Conservation (phyloP, 345 rosid species). For the Citrus mangshanensis region DNA sequence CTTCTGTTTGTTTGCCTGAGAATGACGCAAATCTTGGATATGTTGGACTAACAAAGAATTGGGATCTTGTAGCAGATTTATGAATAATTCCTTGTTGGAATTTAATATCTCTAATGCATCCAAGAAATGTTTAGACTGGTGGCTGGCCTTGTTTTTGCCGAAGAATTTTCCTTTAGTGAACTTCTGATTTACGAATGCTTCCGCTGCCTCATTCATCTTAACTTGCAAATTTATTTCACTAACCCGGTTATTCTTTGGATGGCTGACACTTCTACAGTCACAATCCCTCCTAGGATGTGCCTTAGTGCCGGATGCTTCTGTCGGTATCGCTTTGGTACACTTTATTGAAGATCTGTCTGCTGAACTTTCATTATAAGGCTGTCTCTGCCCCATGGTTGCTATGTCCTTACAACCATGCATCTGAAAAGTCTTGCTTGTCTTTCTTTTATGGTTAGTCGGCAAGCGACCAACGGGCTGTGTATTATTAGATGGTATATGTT, state of each 20-base stretch:
- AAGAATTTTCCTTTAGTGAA: constrained; percentile 24
- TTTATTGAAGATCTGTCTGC: constrained; percentile 25
- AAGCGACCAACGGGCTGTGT: constrained; percentile 17
- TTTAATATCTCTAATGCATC: constrained; percentile 65
- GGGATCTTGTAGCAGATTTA: constrained; percentile 72
- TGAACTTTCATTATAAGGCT: constrained; percentile 24
- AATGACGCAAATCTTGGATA: constrained; percentile 47
- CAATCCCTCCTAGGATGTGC: constrained; percentile 17
- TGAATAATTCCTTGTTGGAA: constrained; percentile 65
- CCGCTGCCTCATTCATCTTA: constrained; percentile 50
- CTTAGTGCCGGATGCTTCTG: constrained; percentile 18
- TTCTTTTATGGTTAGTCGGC: constrained; percentile 26
- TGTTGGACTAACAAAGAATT: constrained; percentile 59
- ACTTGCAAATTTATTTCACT: constrained; percentile 47
- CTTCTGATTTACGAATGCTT: constrained; percentile 55
- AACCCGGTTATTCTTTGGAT: constrained; percentile 7
- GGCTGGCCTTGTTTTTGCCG: constrained; percentile 14
- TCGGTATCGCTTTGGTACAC: constrained; percentile 6
- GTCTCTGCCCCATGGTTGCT: constrained; percentile 13
- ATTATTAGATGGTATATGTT: constrained; percentile 28
- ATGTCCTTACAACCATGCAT: constrained; percentile 28
- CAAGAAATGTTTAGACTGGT: constrained; percentile 58
- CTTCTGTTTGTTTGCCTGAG: constrained; percentile 26
- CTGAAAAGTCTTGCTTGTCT: constrained; percentile 20
- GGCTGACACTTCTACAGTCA: constrained; percentile 11